A percentile compares a stretch with the other conserved stretches of the same genome.
phyloP scores from a whole-genome alignment of 495 filamentous ascomycete species.

The Aspergillus hancockii region DNA sequence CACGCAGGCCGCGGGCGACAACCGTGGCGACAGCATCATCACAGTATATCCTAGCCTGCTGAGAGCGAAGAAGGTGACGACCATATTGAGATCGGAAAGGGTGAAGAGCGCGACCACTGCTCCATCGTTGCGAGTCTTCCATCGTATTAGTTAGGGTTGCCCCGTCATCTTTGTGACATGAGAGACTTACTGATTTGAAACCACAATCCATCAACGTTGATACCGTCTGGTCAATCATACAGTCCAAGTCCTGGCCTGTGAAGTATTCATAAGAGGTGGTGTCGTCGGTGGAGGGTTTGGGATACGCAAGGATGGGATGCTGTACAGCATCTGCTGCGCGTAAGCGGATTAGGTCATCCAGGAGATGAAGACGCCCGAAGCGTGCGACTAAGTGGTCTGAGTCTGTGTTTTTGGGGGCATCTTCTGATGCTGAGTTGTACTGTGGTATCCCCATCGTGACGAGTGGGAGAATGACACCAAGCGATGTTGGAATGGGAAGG shows the following conservation, averaged over 20 bases:
- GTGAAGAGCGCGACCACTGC: slow-evolving; percentile 56
- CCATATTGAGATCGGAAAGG: slow-evolving; percentile 56
- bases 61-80: slow-evolving; percentile 58
- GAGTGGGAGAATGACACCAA: background rate
- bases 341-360: slow-evolving; percentile 52
- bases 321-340: slow-evolving; percentile 52
- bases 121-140: slow-evolving; percentile 28
- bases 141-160: slow-evolving; percentile 3
- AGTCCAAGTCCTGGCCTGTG: slow-evolving; percentile 53
- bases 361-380: slow-evolving; percentile 39
- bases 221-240: slow-evolving; percentile 51
- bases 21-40: slow-evolving; percentile 60
- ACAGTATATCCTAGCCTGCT: slow-evolving; percentile 58
- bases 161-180: background rate
- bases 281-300: slow-evolving; percentile 33
- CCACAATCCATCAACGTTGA: slow-evolving; percentile 40
- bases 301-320: slow-evolving; percentile 54
- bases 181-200: slow-evolving; percentile 32
- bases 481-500: background rate
- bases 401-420: slow-evolving; percentile 14
- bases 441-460: slow-evolving; percentile 57
- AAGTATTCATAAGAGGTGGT: slow-evolving; percentile 50
- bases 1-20: slow-evolving; percentile 52
- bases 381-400: slow-evolving; percentile 27
- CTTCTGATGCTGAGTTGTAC: slow-evolving; percentile 16